These are phyloP conservation scores for Acacia confusa DNA, from an alignment of 306 rosid species.

Conservation along the genomic window DNA sequence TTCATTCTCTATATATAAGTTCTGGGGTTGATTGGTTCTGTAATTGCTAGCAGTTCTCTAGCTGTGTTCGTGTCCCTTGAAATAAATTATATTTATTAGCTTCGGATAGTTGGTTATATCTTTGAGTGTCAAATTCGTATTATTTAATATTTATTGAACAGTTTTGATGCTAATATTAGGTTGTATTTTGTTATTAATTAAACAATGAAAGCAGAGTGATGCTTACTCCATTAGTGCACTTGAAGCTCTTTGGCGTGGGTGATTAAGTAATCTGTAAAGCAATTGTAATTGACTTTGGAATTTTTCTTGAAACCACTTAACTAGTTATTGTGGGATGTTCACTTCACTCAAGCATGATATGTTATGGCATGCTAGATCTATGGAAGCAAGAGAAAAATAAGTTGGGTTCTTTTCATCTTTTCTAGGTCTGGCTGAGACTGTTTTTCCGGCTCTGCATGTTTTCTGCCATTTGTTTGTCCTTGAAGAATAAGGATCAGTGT, in stretches of 20 bases:
- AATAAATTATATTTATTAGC: background rate
- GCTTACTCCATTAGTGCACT: slow-evolving; percentile 29
- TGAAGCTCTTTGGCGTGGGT: slow-evolving; percentile 15
- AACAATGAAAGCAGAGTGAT: slow-evolving; percentile 40
- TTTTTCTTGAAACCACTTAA: background rate
- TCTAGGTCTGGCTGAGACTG: background rate
- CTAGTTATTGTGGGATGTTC: background rate
- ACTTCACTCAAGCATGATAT: background rate
- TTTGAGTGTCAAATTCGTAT: background rate
- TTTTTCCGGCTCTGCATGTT: background rate
- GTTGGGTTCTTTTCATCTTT: background rate
- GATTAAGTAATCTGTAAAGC: background rate
- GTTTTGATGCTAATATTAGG: slow-evolving; percentile 38
- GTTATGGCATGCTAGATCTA: background rate
- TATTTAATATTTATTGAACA: background rate
- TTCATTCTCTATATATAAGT: background rate
- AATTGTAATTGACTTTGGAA: background rate
- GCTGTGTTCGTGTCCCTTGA: background rate
- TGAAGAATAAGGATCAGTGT: background rate
- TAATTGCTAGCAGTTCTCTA: background rate
- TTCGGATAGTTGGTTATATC: background rate
- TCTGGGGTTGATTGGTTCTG: background rate
- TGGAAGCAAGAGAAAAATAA: background rate
- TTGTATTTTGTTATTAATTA: slow-evolving; percentile 38
- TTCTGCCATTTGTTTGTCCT: background rate